Percentiles rank a stretch among this genome's conserved stretches.
Evolutionary conservation across 371 early-diverging fungal species (phyloP).

Genomic region (Furculomyces boomerangus): DNA sequence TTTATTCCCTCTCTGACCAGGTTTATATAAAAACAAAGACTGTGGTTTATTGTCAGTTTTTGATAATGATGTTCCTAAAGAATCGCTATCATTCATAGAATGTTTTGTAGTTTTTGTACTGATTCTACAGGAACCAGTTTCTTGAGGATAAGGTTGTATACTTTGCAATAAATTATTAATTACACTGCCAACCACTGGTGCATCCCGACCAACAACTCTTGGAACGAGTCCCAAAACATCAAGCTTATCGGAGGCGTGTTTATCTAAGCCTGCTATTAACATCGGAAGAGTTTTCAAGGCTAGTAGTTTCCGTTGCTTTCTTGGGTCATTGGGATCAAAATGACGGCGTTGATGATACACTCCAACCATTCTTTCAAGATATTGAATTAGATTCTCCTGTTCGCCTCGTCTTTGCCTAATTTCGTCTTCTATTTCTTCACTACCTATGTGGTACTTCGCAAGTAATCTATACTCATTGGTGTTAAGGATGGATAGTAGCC

Average conservation of each 20-base stretch:
- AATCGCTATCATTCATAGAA: not conserved
- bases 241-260: not conserved
- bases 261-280: not conserved
- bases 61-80: not conserved
- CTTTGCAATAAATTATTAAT: slow-evolving; percentile 11
- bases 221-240: not conserved
- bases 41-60: not conserved
- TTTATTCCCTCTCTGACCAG: slow-evolving; percentile 1
- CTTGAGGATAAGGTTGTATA: slow-evolving; percentile 10
- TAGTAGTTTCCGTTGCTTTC: not conserved
- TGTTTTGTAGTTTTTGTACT: too few relatives aligned
- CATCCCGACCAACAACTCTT: slow-evolving; percentile 10
- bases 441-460: not conserved
- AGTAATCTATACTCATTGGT: slow-evolving; percentile 1
- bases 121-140: too few relatives aligned
- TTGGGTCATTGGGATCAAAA: slow-evolving; percentile 6
- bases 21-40: slow-evolving; percentile 17
- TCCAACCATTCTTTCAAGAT: slow-evolving; percentile 9
- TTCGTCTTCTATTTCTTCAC: not conserved
- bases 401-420: slow-evolving; percentile 7
- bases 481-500: slow-evolving; percentile 12
- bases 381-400: slow-evolving; percentile 14
- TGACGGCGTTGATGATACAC: slow-evolving; percentile 13
- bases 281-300: not conserved
- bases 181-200: slow-evolving; percentile 9